These are phyloP conservation scores for Monosporascus ibericus DNA, from an alignment of 2,329 filamentous ascomycete genomes.

Conservation along the genomic window DNA sequence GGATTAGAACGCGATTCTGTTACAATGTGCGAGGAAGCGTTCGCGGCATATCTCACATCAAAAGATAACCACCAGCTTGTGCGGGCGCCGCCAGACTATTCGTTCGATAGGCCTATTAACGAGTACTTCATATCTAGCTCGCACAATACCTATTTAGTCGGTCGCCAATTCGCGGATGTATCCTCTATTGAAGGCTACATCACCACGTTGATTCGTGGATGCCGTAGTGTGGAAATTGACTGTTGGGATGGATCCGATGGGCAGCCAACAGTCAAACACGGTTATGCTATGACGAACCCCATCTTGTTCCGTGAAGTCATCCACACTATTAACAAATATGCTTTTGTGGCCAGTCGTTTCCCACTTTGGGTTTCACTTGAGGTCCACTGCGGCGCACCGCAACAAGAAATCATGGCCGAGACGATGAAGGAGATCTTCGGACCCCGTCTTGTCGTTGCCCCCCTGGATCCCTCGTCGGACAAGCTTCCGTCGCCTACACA, in stretches of 20 bases:
- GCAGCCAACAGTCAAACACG: conserved; percentile 84
- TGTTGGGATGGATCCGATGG: conserved; percentile 94
- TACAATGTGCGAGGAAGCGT: conserved; percentile 70
- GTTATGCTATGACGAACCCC: conserved; percentile 79
- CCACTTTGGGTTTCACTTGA: conserved; percentile 93
- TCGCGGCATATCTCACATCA: conserved; percentile 73
- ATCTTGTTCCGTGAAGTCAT: conserved; percentile 91
- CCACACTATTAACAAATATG: conserved; percentile 88
- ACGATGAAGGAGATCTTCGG: conserved; percentile 85
- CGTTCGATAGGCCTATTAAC: conserved; percentile 78
- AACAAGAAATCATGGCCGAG: conserved; percentile 82
- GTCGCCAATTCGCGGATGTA: conserved; percentile 80
- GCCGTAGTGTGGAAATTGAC: conserved; percentile 93
- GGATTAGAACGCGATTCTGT: conserved; percentile 41
- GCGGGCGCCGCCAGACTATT: conserved; percentile 52
- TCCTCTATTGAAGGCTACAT: conserved; percentile 97
- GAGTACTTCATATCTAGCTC: conserved; percentile 99
- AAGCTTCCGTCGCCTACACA: conserved; percentile 81
- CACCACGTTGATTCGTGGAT: conserved; percentile 77
- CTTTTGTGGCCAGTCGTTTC: conserved; percentile 80
- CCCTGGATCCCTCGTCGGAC: conserved; percentile 61
- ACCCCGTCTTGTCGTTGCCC: conserved; percentile 69
- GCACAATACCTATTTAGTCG: conserved; percentile 94
- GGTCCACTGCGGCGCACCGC: conserved; percentile 79
- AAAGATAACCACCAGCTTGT: conserved; percentile 64